Conservation (phyloP, 208 protist species). For the Dictyostelium gargantuum region DNA sequence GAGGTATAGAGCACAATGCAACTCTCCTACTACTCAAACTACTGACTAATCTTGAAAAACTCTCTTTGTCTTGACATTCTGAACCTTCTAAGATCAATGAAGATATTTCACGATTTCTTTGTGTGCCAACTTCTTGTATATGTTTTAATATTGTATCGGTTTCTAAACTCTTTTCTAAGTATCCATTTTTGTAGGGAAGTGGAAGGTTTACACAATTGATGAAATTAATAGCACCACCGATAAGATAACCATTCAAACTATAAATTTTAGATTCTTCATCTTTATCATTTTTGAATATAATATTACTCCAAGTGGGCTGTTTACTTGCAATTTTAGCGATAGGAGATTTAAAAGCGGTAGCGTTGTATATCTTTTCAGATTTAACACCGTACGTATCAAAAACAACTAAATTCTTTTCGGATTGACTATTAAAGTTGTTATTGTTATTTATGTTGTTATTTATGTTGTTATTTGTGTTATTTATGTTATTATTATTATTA, state of each 20-base stretch:
- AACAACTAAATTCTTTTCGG: too few relatives aligned
- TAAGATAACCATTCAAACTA: not conserved
- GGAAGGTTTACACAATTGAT: not conserved
- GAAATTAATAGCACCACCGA: not conserved
- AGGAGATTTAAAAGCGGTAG: too few relatives aligned
- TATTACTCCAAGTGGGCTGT: not conserved
- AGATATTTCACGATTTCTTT: not conserved
- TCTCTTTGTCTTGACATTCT: not conserved
- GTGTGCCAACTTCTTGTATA: not conserved
- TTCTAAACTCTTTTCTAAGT: not conserved
- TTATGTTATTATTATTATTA: not conserved
- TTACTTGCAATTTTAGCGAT: too few relatives aligned
- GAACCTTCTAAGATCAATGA: not conserved
- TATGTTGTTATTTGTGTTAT: not conserved
- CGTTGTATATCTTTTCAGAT: too few relatives aligned
- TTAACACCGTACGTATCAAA: too few relatives aligned
- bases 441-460: not conserved
- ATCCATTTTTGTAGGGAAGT: not conserved
- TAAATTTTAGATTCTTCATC: not conserved
- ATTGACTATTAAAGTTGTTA: not conserved
- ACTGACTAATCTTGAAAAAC: not conserved
- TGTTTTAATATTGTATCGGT: not conserved
- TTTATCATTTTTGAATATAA: not conserved
- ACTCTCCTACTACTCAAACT: not conserved
- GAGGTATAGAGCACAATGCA: not conserved